These are phyloP conservation scores for Coniochaeta prunicola DNA, from an alignment of 2,329 filamentous ascomycete genomes.

Conservation along the genomic window DNA sequence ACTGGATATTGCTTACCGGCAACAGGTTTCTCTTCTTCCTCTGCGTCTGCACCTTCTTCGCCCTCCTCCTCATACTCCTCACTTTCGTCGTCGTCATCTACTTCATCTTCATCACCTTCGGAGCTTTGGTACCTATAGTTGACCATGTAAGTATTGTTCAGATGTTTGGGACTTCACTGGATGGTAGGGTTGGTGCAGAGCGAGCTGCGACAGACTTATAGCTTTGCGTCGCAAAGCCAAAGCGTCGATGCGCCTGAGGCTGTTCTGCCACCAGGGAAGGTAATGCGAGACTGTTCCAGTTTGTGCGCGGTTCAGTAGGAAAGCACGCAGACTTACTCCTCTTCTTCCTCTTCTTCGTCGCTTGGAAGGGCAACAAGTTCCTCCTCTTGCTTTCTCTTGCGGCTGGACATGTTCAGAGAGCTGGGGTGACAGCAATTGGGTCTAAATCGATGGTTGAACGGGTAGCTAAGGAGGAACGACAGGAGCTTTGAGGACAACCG, in stretches of 20 bases:
- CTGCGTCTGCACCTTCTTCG: constrained; percentile 28
- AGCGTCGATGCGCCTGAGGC: not conserved
- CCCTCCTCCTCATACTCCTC: constrained; percentile 26
- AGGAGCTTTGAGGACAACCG: constrained; percentile 7
- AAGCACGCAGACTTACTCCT: constrained; percentile 36
- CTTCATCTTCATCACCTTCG: constrained; percentile 4
- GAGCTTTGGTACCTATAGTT: not conserved
- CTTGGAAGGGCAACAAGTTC: constrained; percentile 48
- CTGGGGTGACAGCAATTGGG: constrained; percentile 18
- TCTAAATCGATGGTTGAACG: constrained; percentile 1
- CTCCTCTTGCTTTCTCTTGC: constrained; percentile 49
- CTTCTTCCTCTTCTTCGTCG: constrained; percentile 43
- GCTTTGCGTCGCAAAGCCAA: not conserved
- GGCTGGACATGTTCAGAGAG: constrained; percentile 33
- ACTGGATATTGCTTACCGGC: constrained; percentile 22
- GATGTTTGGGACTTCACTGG: not conserved
- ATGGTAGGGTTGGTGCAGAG: not conserved
- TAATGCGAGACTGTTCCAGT: not conserved
- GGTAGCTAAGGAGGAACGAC: not conserved
- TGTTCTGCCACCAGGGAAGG: not conserved
- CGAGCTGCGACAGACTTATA: constrained; percentile 13
- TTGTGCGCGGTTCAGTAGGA: not conserved
- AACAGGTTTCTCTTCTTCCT: constrained; percentile 28
- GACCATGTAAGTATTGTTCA: not conserved
- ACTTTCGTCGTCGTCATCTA: constrained; percentile 19